Evolutionary conservation across 805 yeast species (phyloP), one percentile per base, ranked within the genome.

Genomic region (Candida coquimbonensis): DNA sequence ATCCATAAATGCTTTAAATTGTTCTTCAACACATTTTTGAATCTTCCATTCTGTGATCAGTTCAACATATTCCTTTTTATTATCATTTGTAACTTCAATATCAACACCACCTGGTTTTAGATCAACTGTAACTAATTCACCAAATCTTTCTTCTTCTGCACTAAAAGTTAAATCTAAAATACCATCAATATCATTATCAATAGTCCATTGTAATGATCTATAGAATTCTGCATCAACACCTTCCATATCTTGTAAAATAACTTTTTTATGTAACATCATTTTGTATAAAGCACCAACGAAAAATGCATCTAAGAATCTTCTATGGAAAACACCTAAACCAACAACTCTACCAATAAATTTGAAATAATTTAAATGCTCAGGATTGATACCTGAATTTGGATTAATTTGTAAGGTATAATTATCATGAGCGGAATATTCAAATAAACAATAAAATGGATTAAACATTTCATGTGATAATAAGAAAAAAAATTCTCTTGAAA

Each of bases 181-280:
- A 49, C 81, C 91, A 31, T 93, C 85, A 59, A 93, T 91, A 64
- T 89, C 96, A 63, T 93, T 91, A 59, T 93, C 97, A 51, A 89
- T 72, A 65, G 89, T 87, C 99, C 99, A 93, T 60, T 87, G 87
- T 67, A 93, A 73, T 24, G 96, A 91, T 61, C 93, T 81, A 70
- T 88, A 88, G 69, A 91, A 89, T 62, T 93, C 98, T 24, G 96
- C 91, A 67, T 93, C 99, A 49, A 95, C 97, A 67, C 97, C 96
- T 67, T 93, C 99, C 95, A 93, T 85, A 68, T 93, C 99, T 66
- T 87, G 96, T 55, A 93, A 72, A 2, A 88, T 91, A 54, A 93
- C 96, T 72, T 89, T 89, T 68, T 93, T 93, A 62, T 81, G 87
- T 57, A 93, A 74, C 85, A 93, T 88, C 97, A 93, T 88, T 72